phyloP scores from a whole-genome alignment of 192 early-diverging fungal genomes.

The Rhizophagus sp. region DNA sequence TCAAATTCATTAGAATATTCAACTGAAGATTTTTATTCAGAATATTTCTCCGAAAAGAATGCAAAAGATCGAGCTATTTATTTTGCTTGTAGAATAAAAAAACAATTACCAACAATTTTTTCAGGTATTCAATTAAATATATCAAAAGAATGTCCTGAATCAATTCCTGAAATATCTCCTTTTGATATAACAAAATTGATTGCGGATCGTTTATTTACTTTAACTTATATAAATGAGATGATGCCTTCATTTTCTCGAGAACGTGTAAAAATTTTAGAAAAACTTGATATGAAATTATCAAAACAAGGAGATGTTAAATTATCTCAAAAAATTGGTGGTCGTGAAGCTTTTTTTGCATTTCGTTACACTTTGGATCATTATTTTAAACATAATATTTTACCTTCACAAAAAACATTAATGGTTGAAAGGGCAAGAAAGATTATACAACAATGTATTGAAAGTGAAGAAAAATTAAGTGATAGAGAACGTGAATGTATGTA shows the following conservation, averaged over 20 bases:
- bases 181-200: not conserved
- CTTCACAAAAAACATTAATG: constrained; percentile 23
- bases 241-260: not conserved
- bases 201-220: constrained; percentile 19
- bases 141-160: not conserved
- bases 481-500: constrained; percentile 44
- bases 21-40: not conserved
- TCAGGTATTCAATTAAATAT: not conserved
- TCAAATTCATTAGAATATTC: not conserved
- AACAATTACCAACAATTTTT: constrained; percentile 9
- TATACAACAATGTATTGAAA: constrained; percentile 37
- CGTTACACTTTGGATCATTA: constrained; percentile 29
- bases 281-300: not conserved
- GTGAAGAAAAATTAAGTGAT: constrained; percentile 36
- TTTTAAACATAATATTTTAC: constrained; percentile 15
- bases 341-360: constrained; percentile 35
- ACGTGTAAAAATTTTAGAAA: not conserved
- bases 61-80: constrained; percentile 13
- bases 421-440: constrained; percentile 32
- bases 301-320: not conserved
- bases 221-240: not conserved
- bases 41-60: not conserved
- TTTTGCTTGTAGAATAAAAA: constrained; percentile 10
- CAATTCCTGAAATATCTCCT: not conserved
- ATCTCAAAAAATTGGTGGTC: constrained; percentile 26